phyloP scores from a whole-genome alignment of 208 protist genomes.

The Acanthamoeba divionensis region DNA sequence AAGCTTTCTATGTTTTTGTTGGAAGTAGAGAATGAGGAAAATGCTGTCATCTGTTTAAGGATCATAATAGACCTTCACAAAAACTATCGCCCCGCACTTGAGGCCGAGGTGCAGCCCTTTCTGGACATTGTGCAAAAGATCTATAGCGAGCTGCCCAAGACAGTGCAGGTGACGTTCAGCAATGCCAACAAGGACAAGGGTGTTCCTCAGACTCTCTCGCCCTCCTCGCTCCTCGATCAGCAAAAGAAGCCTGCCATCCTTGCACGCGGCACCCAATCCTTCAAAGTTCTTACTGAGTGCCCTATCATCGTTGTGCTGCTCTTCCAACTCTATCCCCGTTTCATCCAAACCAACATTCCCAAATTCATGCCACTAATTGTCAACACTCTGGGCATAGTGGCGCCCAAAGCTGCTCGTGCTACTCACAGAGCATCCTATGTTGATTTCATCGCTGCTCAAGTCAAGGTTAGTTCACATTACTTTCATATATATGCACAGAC shows the following conservation, averaged over 20 bases:
- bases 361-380: slow-evolving; percentile 78
- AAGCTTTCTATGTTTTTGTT: slow-evolving; percentile 54
- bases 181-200: background rate
- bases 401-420: slow-evolving; percentile 32
- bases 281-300: slow-evolving; percentile 84
- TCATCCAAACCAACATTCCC: slow-evolving; percentile 67
- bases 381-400: slow-evolving; percentile 60
- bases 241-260: background rate
- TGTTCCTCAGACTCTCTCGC: background rate
- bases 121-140: slow-evolving; percentile 78
- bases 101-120: slow-evolving; percentile 78
- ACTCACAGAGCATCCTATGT: slow-evolving; percentile 49
- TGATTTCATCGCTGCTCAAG: slow-evolving; percentile 80
- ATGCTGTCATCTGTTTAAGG: slow-evolving; percentile 81
- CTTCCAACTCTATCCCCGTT: slow-evolving; percentile 80
- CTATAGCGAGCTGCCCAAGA: slow-evolving; percentile 69
- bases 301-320: slow-evolving; percentile 85
- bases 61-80: slow-evolving; percentile 86
- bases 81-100: slow-evolving; percentile 70
- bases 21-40: slow-evolving; percentile 83
- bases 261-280: slow-evolving; percentile 54
- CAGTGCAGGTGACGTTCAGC: slow-evolving; percentile 61
- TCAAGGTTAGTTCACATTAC: slow-evolving; percentile 57
- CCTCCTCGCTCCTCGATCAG: background rate
- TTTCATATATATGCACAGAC: background rate